phyloP scores from a whole-genome alignment of 116 monocot genomes.

The Papilionanthe hybrid region DNA sequence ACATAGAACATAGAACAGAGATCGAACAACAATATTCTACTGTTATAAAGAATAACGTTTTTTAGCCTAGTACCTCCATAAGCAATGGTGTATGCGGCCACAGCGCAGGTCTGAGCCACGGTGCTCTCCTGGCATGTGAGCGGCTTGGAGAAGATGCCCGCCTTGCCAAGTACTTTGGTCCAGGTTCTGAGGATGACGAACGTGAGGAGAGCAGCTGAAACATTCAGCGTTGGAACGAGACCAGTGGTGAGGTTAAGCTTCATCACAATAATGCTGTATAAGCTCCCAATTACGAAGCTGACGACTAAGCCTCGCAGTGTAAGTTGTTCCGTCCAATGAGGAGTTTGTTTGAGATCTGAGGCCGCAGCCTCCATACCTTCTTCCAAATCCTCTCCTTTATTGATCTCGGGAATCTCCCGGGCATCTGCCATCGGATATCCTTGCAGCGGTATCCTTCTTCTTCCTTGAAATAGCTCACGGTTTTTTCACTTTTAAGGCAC shows the following conservation, averaged over 20 bases:
- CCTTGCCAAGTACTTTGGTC: constrained; percentile 14
- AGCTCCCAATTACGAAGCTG: constrained; percentile 14
- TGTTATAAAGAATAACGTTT: not conserved
- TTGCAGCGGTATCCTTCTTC: not conserved
- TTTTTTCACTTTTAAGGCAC: too few species aligned
- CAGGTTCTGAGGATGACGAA: constrained; percentile 20
- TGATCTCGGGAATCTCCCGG: constrained; percentile 8
- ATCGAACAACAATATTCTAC: not conserved
- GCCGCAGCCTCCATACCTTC: not conserved
- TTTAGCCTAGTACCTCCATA: constrained; percentile 13
- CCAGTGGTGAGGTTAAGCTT: constrained; percentile 27
- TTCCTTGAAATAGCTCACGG: not conserved
- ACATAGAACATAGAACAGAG: too few species aligned
- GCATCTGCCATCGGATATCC: not conserved
- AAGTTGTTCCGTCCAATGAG: constrained; percentile 18
- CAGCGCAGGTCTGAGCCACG: constrained; percentile 28
- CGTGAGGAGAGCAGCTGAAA: constrained; percentile 21
- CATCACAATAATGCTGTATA: constrained; percentile 27
- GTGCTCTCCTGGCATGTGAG: constrained; percentile 23
- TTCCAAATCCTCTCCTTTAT: constrained; percentile 12
- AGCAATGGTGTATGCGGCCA: constrained; percentile 21
- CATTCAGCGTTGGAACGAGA: constrained; percentile 26
- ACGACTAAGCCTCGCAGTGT: constrained; percentile 12
- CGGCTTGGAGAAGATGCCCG: constrained; percentile 15
- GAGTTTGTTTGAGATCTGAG: constrained; percentile 2